These are phyloP conservation scores for Xylaria sp. DNA, from an alignment of 2,329 filamentous ascomycete species.

Conservation along the genomic window DNA sequence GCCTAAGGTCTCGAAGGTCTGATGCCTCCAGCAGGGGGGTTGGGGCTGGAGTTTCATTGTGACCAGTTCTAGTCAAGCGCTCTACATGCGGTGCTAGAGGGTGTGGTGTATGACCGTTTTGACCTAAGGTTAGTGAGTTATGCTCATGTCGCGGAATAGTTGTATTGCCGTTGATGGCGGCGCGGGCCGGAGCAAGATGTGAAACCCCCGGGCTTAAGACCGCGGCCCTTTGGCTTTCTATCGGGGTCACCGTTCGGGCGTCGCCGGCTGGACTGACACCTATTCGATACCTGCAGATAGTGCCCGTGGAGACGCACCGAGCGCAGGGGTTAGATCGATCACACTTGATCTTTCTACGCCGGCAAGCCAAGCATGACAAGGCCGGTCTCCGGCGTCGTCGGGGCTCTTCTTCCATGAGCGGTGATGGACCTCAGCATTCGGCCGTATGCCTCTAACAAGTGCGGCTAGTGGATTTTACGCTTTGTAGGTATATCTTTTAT, in stretches of 20 bases:
- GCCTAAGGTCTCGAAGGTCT: constrained; percentile 28
- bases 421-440: neutral
- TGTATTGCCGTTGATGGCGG: neutral
- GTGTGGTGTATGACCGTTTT: neutral
- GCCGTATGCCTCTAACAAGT: neutral
- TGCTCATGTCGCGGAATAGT: neutral
- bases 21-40: constrained; percentile 16
- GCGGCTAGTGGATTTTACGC: neutral
- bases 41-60: neutral
- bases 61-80: neutral
- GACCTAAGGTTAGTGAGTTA: neutral
- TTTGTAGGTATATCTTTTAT: neutral
- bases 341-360: constrained; percentile 53
- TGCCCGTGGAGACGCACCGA: constrained; percentile 43
- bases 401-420: constrained; percentile 29
- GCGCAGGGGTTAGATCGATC: constrained; percentile 49
- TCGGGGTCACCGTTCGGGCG: neutral
- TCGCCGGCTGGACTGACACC: constrained; percentile 20
- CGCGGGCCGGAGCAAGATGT: neutral
- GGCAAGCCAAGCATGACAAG: constrained; percentile 50
- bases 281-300: constrained; percentile 42
- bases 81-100: neutral
- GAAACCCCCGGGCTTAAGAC: constrained; percentile 20
- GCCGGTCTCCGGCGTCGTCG: constrained; percentile 44
- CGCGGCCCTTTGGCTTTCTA: neutral